Evolutionary conservation across 495 filamentous ascomycete species (phyloP).

Genomic region (Niebla homalea): DNA sequence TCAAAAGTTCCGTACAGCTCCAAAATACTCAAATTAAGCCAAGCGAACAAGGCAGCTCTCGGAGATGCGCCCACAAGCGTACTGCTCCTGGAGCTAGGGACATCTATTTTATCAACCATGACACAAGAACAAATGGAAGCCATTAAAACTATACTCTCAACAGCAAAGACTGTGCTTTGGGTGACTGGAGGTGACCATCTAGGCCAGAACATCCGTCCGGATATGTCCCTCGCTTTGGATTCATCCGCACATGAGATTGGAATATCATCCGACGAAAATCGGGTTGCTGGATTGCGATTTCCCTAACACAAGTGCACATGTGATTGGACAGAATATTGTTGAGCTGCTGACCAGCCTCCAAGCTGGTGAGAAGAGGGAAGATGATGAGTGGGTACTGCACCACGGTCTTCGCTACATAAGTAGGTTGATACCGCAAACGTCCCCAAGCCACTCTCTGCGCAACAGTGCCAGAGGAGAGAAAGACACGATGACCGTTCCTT

Average conservation of each 20-base stretch:
- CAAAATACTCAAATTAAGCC: no score
- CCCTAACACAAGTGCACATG: not conserved
- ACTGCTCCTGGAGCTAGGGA: conserved; percentile 15
- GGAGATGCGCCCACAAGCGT: not conserved
- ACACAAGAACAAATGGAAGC: conserved; percentile 18
- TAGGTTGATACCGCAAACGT: not conserved
- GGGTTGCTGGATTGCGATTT: conserved; percentile 17
- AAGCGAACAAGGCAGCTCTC: not conserved
- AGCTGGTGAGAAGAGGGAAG: conserved; percentile 2
- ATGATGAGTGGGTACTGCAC: conserved; percentile 11
- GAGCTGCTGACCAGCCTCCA: not conserved
- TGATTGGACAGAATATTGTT: not conserved
- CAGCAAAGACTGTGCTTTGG: conserved; percentile 22
- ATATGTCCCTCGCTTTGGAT: conserved; percentile 20
- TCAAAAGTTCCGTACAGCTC: no score
- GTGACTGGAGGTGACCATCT: conserved; percentile 19
- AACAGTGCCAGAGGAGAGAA: conserved; percentile 10
- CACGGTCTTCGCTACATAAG: no score
- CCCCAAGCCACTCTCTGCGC: conserved; percentile 15
- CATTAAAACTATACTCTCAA: conserved; percentile 20
- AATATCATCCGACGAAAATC: conserved; percentile 26
- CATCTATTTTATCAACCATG: conserved; percentile 18
- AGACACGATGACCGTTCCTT: conserved; percentile 4
- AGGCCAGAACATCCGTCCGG: conserved; percentile 15
- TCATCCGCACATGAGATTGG: conserved; percentile 25